A percentile compares a stretch with the other conserved stretches of the same genome.
Evolutionary conservation across 768 basidiomycete genomes (phyloP).

Genomic region (Lactifluus volemus): DNA sequence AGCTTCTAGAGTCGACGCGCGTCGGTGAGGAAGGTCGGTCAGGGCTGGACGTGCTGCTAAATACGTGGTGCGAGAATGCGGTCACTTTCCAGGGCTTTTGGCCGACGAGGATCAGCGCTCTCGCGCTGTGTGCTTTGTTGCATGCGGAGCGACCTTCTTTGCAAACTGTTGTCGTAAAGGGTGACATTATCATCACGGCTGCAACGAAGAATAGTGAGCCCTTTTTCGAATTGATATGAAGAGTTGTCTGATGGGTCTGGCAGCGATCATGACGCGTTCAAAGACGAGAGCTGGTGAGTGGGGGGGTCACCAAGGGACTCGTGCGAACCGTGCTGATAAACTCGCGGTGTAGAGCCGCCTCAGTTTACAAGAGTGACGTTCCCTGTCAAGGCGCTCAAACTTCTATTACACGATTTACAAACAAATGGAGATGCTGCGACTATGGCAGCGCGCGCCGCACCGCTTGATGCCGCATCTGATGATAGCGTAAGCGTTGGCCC

Average conservation of each 20-base stretch:
- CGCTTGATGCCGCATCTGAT: constrained; percentile 57
- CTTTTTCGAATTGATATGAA: not conserved
- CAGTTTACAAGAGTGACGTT: constrained; percentile 83
- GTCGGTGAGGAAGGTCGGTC: constrained; percentile 42
- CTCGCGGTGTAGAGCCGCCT: constrained; percentile 54
- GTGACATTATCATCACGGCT: constrained; percentile 80
- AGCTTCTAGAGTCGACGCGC: constrained; percentile 61
- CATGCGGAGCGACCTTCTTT: constrained; percentile 56
- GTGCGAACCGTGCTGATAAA: constrained; percentile 19
- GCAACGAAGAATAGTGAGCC: constrained; percentile 73
- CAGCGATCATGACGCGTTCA: constrained; percentile 96
- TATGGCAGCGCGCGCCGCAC: constrained; percentile 46
- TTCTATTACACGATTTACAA: constrained; percentile 78
- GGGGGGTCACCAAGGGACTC: not conserved
- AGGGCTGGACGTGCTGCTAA: constrained; percentile 80
- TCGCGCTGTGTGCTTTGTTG: constrained; percentile 74
- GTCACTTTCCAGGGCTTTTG: constrained; percentile 94
- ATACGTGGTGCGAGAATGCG: constrained; percentile 91
- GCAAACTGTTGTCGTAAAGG: constrained; percentile 69
- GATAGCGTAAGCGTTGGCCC: constrained; percentile 48
- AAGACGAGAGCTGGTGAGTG: constrained; percentile 74
- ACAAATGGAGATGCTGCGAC: constrained; percentile 67
- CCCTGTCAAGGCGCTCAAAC: constrained; percentile 87
- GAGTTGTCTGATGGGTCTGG: not conserved
- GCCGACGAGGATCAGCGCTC: constrained; percentile 77